These are phyloP conservation scores for Calonectria hawksworthii DNA, from an alignment of 2,329 filamentous ascomycete genomes.

Conservation along the genomic window DNA sequence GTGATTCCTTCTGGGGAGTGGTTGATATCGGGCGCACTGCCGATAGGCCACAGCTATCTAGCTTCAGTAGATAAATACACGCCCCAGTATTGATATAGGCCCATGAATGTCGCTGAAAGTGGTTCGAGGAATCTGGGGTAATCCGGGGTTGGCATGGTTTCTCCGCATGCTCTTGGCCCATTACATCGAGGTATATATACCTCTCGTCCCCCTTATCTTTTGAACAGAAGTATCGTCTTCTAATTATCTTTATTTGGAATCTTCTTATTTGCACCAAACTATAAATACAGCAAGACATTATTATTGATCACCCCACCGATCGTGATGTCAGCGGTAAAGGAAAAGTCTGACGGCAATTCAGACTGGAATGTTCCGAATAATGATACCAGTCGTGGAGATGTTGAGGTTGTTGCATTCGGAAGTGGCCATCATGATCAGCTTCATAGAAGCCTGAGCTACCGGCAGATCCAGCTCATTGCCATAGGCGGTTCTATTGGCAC, in stretches of 20 bases:
- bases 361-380: background rate
- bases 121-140: background rate
- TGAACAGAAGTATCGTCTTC: no score
- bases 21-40: background rate
- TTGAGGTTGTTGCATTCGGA: background rate
- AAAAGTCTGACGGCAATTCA: background rate
- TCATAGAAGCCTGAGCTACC: background rate
- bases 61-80: background rate
- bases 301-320: background rate
- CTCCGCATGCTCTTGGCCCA: background rate
- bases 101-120: background rate
- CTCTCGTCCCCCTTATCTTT: background rate
- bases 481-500: slow-evolving; percentile 2
- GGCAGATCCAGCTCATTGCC: background rate
- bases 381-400: background rate
- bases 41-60: background rate
- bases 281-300: background rate
- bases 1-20: background rate
- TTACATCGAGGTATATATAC: background rate
- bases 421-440: background rate
- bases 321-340: background rate
- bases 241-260: background rate
- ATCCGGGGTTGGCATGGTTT: background rate
- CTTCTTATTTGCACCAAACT: no score
- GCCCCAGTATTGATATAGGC: background rate